A percentile compares a stretch with the other conserved stretches of the same genome.
Conservation (phyloP, 2,329 filamentous ascomycete genomes). For the Xylariales sp. region DNA sequence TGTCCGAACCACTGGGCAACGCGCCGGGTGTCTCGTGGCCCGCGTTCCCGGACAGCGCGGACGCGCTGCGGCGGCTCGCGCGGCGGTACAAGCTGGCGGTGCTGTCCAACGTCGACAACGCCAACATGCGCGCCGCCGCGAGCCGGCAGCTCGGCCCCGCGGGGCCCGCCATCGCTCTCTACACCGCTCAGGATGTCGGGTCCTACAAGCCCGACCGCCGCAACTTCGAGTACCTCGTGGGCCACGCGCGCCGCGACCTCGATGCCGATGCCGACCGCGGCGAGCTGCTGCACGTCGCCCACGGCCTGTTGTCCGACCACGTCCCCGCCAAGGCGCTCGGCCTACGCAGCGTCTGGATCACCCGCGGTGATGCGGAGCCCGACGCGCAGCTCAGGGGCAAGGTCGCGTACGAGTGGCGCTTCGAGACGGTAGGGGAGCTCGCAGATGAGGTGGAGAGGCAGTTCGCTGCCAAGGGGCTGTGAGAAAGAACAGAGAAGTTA, state of each 20-base stretch:
- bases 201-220: constrained; percentile 62
- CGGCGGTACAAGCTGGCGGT: constrained; percentile 55
- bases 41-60: constrained; percentile 53
- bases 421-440: constrained; percentile 33
- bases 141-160: constrained; percentile 39
- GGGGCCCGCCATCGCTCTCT: constrained; percentile 55
- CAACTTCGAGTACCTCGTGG: constrained; percentile 65
- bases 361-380: constrained; percentile 34
- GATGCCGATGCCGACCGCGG: constrained; percentile 43
- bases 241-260: constrained; percentile 45
- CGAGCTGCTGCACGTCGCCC: constrained; percentile 63
- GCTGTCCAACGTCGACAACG: constrained; percentile 44
- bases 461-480: constrained; percentile 21
- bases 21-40: constrained; percentile 50
- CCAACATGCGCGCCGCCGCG: constrained; percentile 22
- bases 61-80: constrained; percentile 43
- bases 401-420: constrained; percentile 30
- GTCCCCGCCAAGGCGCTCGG: constrained; percentile 57
- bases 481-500: neutral
- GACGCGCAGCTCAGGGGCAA: constrained; percentile 16
- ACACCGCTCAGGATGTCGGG: constrained; percentile 68
- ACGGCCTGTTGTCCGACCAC: constrained; percentile 65
- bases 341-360: constrained; percentile 62
- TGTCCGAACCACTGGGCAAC: constrained; percentile 44
- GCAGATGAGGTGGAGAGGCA: constrained; percentile 34